Evolutionary conservation across 2,329 filamentous ascomycete species (phyloP), one percentile per base, ranked within the genome.

Genomic region (Thermoascus crustaceus): DNA sequence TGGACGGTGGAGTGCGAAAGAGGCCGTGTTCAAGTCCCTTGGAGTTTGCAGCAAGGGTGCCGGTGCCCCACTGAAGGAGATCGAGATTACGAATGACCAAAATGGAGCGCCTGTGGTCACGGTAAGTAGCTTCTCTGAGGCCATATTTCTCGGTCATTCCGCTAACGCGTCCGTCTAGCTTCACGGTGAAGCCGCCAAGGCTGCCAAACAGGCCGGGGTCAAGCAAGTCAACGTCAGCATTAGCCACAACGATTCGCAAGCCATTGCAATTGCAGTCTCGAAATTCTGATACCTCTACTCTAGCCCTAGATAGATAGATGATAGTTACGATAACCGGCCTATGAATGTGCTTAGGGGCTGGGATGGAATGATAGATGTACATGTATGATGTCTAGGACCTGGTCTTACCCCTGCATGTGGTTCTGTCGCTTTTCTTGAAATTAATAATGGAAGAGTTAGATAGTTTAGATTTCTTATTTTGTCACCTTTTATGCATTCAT

Each of bases 21-120:
- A 98, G 34, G 91, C 91, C 18, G 88, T 98, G 1, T 98, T 98
- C 75, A 98, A 98, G 76, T 87, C 85, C 23, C 72, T 98, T 9
- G 87, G 88, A 47, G 88, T 96, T 8, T 68, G 75, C 49, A 82
- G 88, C 63, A 80, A 84, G 65, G 91, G 91, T 42, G 88, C 83
- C 7, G 91, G 93, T 46, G 89, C 91, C 40, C 73, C 86, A 10
- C 64, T 98, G 64, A 91, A 82, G 70, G 88, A 96, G 26, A 98
- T 98, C 67, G 93, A 98, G 68, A 89, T 98, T 51, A 63, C 77
- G 43, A 81, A 80, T 52, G 81, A 88, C 54, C 79, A 83, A 46
- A 82, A 76, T 30, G 91, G 91, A 39, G 87, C 82, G 23, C 91
- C 91, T 7, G 71, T 76, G 46, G 91, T 96, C 44, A 75, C 76